These are phyloP conservation scores for Paracamarosporium sp. DNA, from an alignment of 2,329 filamentous ascomycete genomes.

Conservation along the genomic window DNA sequence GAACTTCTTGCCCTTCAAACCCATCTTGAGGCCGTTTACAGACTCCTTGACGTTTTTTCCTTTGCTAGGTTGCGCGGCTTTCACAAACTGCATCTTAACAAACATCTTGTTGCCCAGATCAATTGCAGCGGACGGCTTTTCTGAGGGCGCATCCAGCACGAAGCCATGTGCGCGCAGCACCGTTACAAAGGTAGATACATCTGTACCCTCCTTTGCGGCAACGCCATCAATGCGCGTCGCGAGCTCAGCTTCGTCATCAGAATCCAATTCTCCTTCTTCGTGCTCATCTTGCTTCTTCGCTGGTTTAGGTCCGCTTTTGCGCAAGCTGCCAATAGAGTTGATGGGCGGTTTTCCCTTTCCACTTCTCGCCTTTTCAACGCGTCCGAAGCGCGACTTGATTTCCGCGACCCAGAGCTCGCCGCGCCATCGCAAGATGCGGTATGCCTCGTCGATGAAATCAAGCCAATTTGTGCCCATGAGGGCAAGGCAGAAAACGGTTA, in stretches of 20 bases:
- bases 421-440: constrained; percentile 87
- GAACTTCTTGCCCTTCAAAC: constrained; percentile 42
- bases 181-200: constrained; percentile 85
- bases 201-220: constrained; percentile 74
- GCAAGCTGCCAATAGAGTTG: constrained; percentile 67
- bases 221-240: constrained; percentile 70
- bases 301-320: constrained; percentile 29
- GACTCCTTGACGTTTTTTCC: constrained; percentile 71
- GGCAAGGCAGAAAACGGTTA: constrained; percentile 93
- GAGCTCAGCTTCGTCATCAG: constrained; percentile 67
- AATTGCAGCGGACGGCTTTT: constrained; percentile 68
- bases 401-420: constrained; percentile 97
- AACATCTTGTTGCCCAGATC: constrained; percentile 98
- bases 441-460: constrained; percentile 94
- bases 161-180: constrained; percentile 84
- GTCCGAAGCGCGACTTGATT: constrained; percentile 90
- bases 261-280: constrained; percentile 56
- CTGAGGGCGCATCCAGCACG: constrained; percentile 63
- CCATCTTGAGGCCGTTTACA: constrained; percentile 64
- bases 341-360: constrained; percentile 53
- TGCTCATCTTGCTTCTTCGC: constrained; percentile 55
- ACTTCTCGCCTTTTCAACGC: constrained; percentile 53
- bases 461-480: constrained; percentile 99
- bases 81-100: constrained; percentile 94
- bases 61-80: constrained; percentile 74